phyloP scores from a whole-genome alignment of 2,329 filamentous ascomycete genomes.

The Cryphonectria japonica region DNA sequence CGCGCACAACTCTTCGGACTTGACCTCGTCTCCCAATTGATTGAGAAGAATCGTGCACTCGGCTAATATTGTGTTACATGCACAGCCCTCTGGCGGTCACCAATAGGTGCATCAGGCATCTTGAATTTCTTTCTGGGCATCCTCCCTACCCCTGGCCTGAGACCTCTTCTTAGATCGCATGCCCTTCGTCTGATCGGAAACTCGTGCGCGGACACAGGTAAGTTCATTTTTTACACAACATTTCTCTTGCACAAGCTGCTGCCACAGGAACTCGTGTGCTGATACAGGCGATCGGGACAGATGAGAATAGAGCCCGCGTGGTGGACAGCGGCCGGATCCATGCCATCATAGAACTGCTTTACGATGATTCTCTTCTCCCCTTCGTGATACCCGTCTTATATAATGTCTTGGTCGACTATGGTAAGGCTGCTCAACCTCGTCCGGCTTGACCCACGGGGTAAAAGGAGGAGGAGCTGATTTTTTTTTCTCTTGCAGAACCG shows the following conservation, averaged over 20 bases:
- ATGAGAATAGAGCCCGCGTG: slow-evolving; percentile 62
- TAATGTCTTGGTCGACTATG: slow-evolving; percentile 67
- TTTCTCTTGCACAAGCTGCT: not conserved
- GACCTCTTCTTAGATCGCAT: slow-evolving; percentile 54
- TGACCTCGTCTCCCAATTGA: not conserved
- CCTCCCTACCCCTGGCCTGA: slow-evolving; percentile 44
- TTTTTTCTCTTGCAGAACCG: slow-evolving; percentile 48
- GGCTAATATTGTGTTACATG: slow-evolving; percentile 12
- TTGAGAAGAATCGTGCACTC: too few species aligned
- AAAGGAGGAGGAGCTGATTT: slow-evolving; percentile 29
- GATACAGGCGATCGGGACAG: slow-evolving; percentile 37
- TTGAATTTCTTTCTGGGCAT: slow-evolving; percentile 59
- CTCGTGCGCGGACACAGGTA: slow-evolving; percentile 64
- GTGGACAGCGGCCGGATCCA: slow-evolving; percentile 53
- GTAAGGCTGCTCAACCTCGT: slow-evolving; percentile 42
- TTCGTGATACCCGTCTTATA: slow-evolving; percentile 64
- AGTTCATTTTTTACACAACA: slow-evolving; percentile 12
- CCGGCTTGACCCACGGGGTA: not conserved
- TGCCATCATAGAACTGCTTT: slow-evolving; percentile 52
- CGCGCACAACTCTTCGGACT: not conserved
- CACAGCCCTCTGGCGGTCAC: slow-evolving; percentile 58
- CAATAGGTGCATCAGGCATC: slow-evolving; percentile 61
- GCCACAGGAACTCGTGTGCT: not conserved
- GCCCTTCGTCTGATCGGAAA: slow-evolving; percentile 63
- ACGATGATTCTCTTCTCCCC: slow-evolving; percentile 51